Base-by-base conservation (phyloP, 2,329 filamentous ascomycete species). In the Diplodia sapinea region DNA sequence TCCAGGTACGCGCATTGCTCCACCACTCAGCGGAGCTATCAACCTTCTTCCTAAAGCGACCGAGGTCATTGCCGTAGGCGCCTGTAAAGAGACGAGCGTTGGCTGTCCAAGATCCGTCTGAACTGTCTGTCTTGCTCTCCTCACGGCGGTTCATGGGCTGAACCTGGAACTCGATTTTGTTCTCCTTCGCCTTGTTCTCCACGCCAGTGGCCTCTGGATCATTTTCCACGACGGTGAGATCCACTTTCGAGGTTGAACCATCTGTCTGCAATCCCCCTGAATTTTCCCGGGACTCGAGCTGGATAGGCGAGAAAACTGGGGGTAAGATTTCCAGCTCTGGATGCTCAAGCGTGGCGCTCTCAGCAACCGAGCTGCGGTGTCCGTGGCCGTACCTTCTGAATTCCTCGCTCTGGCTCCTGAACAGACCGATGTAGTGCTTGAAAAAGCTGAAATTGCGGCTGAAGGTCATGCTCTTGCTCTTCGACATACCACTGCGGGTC, bases 301-400 rank as follows among this genome's bases (percentile, higher is more conserved):
- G 13, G 12, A 51, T 47, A 8, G 65, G 47, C 4, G 55, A 61
- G 43, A 57, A 78, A 1, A 80, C 72, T 8, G 79, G 73, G 3
- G 81, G 77, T 36, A 84, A 62, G 6, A 84, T 74, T 70, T 84
- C 82, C 61, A 84, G 73, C 65, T 84, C 82, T 0, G 82, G 82
- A 68, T 81, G 77, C 40, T 79, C 76, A 3, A 84, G 71, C n/a
- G 74, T 76, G 1, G 82, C 82, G 17, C 79, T 77, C 15, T 77
- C 75, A 0, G 79, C 73, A 15, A 82, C 75, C 0, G 78, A 81
- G 49, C 79, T 81, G 3, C 82, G 77, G 69, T 83, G 80, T 31
- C 82, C 82, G 65, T 78, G 75, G 3, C 80, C 81, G 69, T 80
- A 74, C 43, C 71, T 74, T 62, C 73, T 74, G 69, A 76, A 81